Conservation (phyloP, 371 early-diverging fungal species). For the Mucor racemosus region DNA sequence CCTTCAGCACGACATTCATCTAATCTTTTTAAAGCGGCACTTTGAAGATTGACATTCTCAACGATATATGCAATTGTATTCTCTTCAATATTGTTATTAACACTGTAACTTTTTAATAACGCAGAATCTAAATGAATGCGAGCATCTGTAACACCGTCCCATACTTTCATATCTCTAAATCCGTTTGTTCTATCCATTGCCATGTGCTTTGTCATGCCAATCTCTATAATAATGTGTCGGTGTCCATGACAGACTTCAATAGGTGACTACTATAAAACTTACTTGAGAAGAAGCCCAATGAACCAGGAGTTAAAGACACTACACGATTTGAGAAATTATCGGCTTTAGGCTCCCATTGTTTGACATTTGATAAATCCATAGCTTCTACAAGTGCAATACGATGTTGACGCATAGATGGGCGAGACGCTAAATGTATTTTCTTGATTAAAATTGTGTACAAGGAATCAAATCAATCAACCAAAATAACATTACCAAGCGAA, state of each 20-base stretch:
- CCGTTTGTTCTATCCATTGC: conserved; percentile 54
- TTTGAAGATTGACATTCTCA: conserved; percentile 57
- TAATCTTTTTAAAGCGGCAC: conserved; percentile 53
- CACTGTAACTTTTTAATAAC: conserved; percentile 22
- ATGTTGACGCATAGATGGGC: conserved; percentile 53
- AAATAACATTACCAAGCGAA: conserved; percentile 64
- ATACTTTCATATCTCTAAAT: conserved; percentile 72
- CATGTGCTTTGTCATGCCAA: conserved; percentile 70
- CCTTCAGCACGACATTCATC: conserved; percentile 41
- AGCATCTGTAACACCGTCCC: conserved; percentile 78
- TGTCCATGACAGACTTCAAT: neutral
- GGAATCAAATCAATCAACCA: neutral
- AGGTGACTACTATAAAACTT: conserved; percentile 2
- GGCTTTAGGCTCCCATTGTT: conserved; percentile 50
- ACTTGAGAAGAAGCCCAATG: conserved; percentile 58
- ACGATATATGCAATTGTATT: conserved; percentile 61
- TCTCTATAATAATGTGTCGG: conserved; percentile 37
- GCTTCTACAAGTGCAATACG: conserved; percentile 79
- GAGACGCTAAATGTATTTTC: conserved; percentile 43
- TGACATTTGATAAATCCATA: conserved; percentile 61
- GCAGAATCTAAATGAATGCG: conserved; percentile 65
- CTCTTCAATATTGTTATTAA: conserved; percentile 6
- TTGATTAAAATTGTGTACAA: neutral
- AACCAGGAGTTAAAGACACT: conserved; percentile 66
- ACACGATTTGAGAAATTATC: conserved; percentile 77